A percentile compares a stretch with the other conserved stretches of the same genome.
These are phyloP conservation scores for Aristolochia fimbriata DNA, from an alignment of 164 flowering plant genomes.

Conservation along the genomic window DNA sequence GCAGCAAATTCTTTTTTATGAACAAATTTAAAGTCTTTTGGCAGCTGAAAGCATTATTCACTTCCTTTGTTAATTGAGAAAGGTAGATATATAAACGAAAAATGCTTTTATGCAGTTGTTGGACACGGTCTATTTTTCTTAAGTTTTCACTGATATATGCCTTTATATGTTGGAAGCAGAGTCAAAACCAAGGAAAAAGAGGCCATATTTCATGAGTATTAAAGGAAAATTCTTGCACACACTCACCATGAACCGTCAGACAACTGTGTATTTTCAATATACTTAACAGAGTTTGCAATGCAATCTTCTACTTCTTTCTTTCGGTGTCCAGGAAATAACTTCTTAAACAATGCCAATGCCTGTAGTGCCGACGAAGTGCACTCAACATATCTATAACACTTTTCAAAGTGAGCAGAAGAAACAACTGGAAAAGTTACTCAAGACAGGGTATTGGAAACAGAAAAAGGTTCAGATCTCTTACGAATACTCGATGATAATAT, in stretches of 20 bases:
- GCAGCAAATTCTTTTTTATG: background rate
- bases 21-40: background rate
- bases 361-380: conserved; percentile 95
- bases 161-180: no score
- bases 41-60: no score
- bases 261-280: conserved; percentile 64
- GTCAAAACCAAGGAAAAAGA: no score
- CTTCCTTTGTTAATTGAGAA: no score
- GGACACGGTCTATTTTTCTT: no score
- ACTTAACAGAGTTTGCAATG: conserved; percentile 48
- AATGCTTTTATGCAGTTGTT: no score
- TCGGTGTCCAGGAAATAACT: conserved; percentile 66
- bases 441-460: background rate
- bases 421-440: background rate
- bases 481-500: conserved; percentile 95
- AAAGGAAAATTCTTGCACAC: background rate
- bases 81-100: no score
- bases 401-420: background rate
- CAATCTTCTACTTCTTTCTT: conserved; percentile 54
- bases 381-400: conserved; percentile 66
- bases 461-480: conserved; percentile 34
- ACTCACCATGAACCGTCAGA: conserved; percentile 93
- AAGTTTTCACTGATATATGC: no score
- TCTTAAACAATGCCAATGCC: conserved; percentile 56
- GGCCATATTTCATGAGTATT: background rate